Evolutionary conservation across 2,329 filamentous ascomycete genomes (phyloP).

Genomic region (Sporothrix brunneoviolacea): DNA sequence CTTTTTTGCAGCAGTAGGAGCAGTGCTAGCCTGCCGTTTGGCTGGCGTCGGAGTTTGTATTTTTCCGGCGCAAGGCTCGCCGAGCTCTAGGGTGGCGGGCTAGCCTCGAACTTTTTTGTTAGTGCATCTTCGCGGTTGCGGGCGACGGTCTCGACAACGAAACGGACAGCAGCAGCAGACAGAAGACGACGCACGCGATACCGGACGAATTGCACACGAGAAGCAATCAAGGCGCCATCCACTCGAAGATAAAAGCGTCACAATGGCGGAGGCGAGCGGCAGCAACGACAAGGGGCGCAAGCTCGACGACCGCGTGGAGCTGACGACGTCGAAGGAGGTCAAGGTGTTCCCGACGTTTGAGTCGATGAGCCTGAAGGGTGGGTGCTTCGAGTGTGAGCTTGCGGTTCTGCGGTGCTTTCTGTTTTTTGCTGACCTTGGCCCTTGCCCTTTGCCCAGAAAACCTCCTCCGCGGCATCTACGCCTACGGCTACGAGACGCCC

Average conservation of each 20-base stretch:
- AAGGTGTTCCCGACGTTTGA: slow-evolving; percentile 90
- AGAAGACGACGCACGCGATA: neutral
- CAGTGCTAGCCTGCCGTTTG: neutral
- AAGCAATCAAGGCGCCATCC: neutral
- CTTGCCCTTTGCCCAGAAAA: slow-evolving; percentile 59
- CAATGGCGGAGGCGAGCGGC: slow-evolving; percentile 71
- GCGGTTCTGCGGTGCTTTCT: neutral
- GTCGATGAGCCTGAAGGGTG: slow-evolving; percentile 89
- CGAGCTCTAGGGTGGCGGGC: neutral
- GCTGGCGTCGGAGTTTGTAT: slow-evolving; percentile 7
- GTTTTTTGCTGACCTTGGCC: neutral
- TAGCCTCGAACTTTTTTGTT: slow-evolving; percentile 13
- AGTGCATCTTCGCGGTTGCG: neutral
- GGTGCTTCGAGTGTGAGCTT: slow-evolving; percentile 17
- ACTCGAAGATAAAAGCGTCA: slow-evolving; percentile 26
- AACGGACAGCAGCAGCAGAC: neutral
- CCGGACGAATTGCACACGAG: neutral
- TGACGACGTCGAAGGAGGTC: slow-evolving; percentile 96
- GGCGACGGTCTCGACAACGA: neutral
- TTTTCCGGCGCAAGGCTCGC: slow-evolving; percentile 15
- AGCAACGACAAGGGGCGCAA: slow-evolving; percentile 49
- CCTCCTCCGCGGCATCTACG: slow-evolving; percentile 92
- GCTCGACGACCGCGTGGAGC: slow-evolving; percentile 94
- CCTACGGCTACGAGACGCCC: slow-evolving; percentile 96
- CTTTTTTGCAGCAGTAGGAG: neutral